phyloP scores from a whole-genome alignment of 148 eudicot genomes.

The Drosera capensis region DNA sequence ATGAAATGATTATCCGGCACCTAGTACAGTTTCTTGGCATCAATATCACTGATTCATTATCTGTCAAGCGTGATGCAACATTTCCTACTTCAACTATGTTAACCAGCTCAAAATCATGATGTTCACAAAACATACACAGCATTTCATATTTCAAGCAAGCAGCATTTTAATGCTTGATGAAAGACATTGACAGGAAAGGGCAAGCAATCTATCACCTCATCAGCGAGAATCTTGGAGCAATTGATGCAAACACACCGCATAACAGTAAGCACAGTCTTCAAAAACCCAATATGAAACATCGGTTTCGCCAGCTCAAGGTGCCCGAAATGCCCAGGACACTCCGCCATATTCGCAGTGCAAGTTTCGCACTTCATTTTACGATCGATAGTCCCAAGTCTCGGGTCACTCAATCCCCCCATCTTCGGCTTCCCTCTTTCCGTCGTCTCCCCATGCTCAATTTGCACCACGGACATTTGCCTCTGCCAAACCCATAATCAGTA shows the following conservation, averaged over 20 bases:
- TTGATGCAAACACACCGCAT: slow-evolving; percentile 94
- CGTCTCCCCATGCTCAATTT: slow-evolving; percentile 92
- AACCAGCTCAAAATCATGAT: no score
- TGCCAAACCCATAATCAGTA: slow-evolving; percentile 26
- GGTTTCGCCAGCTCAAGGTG: slow-evolving; percentile 99
- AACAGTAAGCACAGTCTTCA: slow-evolving; percentile 85
- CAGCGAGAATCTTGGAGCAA: slow-evolving; percentile 82
- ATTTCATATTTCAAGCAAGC: no score
- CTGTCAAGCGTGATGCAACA: no score
- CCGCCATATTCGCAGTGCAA: slow-evolving; percentile 92
- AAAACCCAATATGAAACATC: slow-evolving; percentile 85
- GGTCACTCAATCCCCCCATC: slow-evolving; percentile 74
- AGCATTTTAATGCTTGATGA: no score
- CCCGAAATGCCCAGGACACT: slow-evolving; percentile 97
- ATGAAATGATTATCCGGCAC: no score
- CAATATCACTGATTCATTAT: no score
- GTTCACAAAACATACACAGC: no score
- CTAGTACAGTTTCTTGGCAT: no score
- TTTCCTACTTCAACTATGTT: no score
- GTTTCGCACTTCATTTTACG: slow-evolving; percentile 94
- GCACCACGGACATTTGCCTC: slow-evolving; percentile 99
- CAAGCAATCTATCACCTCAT: slow-evolving; percentile 67
- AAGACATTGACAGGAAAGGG: no score
- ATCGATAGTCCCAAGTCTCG: slow-evolving; percentile 80
- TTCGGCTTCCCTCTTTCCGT: slow-evolving; percentile 94